Conservation (phyloP, 192 early-diverging fungal genomes). For the Glomus cerebriforme region DNA sequence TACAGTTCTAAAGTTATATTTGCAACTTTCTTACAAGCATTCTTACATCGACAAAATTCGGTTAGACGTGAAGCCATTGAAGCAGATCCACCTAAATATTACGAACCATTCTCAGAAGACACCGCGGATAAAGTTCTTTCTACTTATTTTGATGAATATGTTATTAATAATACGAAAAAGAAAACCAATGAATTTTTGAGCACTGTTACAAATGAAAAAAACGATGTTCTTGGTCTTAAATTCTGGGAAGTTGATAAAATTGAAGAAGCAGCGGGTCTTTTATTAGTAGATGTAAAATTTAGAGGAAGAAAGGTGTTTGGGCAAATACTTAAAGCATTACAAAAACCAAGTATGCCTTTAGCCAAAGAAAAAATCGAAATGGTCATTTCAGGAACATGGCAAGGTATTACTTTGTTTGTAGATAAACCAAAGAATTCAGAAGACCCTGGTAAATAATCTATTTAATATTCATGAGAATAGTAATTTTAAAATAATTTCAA, state of each 20-base stretch:
- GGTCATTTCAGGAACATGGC: constrained; percentile 34
- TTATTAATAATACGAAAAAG: constrained; percentile 29
- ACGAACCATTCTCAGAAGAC: constrained; percentile 17
- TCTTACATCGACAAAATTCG: constrained; percentile 42
- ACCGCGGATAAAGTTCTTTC: constrained; percentile 30
- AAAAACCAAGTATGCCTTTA: constrained; percentile 27
- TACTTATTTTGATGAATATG: constrained; percentile 35
- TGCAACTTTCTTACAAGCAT: constrained; percentile 44
- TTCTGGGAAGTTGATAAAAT: constrained; percentile 33
- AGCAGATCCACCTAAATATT: background rate
- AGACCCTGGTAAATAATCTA: background rate
- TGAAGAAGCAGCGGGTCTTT: constrained; percentile 40
- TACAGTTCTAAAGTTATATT: constrained; percentile 37
- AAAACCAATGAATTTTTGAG: constrained; percentile 31
- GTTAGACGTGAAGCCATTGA: constrained; percentile 32
- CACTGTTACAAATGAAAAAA: constrained; percentile 24
- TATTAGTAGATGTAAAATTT: constrained; percentile 34
- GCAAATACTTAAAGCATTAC: constrained; percentile 34
- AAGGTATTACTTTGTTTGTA: constrained; percentile 37
- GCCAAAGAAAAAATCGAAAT: constrained; percentile 42
- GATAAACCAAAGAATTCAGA: constrained; percentile 30
- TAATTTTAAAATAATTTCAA: no score
- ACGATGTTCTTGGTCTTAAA: constrained; percentile 22
- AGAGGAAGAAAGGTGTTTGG: constrained; percentile 33
- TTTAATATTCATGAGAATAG: no score